These are phyloP conservation scores for Solanum appendiculatum DNA, from an alignment of 257 asterid species.

Conservation along the genomic window DNA sequence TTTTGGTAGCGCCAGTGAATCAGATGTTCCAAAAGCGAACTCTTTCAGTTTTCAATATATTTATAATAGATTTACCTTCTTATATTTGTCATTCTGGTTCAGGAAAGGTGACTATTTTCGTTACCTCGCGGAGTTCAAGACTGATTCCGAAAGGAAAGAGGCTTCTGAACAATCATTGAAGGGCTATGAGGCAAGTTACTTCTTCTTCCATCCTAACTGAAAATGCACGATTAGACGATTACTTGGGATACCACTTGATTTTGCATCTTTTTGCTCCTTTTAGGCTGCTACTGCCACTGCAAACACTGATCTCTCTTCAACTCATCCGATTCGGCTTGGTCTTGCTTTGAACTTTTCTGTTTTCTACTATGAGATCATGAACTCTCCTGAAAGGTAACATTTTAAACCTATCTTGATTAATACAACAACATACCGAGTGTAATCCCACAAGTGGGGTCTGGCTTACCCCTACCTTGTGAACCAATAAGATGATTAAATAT, in stretches of 20 bases:
- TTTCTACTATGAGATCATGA: slow-evolving; percentile 81
- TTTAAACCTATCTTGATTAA: neutral
- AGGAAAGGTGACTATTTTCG: slow-evolving; percentile 92
- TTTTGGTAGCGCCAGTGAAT: neutral
- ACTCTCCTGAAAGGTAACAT: slow-evolving; percentile 70
- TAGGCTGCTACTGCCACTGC: slow-evolving; percentile 69
- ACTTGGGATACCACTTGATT: neutral
- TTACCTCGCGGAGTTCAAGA: slow-evolving; percentile 84
- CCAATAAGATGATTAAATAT: neutral
- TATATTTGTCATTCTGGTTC: slow-evolving; percentile 2
- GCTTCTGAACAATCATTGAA: slow-evolving; percentile 72
- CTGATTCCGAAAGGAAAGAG: slow-evolving; percentile 65
- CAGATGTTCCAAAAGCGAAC: neutral
- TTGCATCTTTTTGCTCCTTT: slow-evolving; percentile 3
- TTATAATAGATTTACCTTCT: neutral
- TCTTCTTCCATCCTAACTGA: neutral
- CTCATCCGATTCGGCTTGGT: slow-evolving; percentile 92
- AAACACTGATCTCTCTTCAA: slow-evolving; percentile 68
- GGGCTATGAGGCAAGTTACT: slow-evolving; percentile 70
- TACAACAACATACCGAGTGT: neutral
- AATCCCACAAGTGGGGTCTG: neutral
- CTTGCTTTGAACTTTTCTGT: slow-evolving; percentile 90
- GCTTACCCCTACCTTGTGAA: too few species aligned
- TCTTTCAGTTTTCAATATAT: neutral
- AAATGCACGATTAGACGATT: neutral